Percentiles rank a stretch among this genome's conserved stretches.
Evolutionary conservation across 1,139 yeast genomes (phyloP).

Genomic region (Saccharomycopsis hybrid): DNA sequence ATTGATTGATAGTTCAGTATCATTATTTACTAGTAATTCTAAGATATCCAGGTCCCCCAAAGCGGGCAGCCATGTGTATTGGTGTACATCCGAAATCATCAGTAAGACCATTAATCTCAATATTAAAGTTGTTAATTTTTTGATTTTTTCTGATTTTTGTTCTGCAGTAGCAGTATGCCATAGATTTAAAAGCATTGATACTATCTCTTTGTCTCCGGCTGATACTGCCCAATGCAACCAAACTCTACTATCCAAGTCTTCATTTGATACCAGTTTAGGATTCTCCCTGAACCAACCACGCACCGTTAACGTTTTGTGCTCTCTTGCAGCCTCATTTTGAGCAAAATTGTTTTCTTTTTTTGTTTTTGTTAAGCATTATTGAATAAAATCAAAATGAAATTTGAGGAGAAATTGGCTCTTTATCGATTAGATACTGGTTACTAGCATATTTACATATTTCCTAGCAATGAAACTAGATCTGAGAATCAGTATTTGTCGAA

Average conservation of each 20-base stretch:
- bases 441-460: too few species aligned
- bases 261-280: conserved; percentile 39
- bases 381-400: too few species aligned
- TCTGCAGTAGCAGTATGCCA: conserved; percentile 19
- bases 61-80: conserved; percentile 69
- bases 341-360: conserved; percentile 19
- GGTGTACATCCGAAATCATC: conserved; percentile 90
- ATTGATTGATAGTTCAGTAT: conserved; percentile 42
- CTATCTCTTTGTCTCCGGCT: conserved; percentile 48
- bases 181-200: conserved; percentile 43
- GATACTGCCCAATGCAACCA: conserved; percentile 91
- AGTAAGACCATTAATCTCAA: conserved; percentile 58
- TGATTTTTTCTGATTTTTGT: background rate
- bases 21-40: conserved; percentile 35
- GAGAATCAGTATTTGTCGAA: too few species aligned
- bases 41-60: conserved; percentile 58
- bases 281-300: conserved; percentile 40
- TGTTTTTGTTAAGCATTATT: too few species aligned
- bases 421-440: too few species aligned
- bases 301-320: conserved; percentile 45
- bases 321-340: conserved; percentile 56
- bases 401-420: too few species aligned
- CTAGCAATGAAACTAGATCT: too few species aligned
- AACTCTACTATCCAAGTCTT: conserved; percentile 72
- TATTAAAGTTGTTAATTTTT: conserved; percentile 27